Conservation (phyloP, 805 yeast species). For the Candida ponderosae region DNA sequence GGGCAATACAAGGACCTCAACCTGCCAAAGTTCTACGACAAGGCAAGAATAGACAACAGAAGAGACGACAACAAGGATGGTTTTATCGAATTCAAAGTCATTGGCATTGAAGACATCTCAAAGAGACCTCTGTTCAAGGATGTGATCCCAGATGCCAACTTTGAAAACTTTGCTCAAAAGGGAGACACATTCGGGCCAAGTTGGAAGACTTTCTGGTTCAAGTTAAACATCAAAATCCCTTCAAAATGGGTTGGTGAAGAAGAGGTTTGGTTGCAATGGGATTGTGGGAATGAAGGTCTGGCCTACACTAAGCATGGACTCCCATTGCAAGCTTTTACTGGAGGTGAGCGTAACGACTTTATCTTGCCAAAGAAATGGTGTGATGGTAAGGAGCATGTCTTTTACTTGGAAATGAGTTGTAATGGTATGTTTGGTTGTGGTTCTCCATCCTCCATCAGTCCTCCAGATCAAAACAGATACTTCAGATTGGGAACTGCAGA, state of each 20-base stretch:
- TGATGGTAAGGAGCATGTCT: constrained; percentile 45
- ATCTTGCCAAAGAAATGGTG: constrained; percentile 52
- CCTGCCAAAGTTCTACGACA: constrained; percentile 75
- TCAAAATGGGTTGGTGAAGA: constrained; percentile 32
- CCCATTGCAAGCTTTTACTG: constrained; percentile 80
- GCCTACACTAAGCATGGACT: constrained; percentile 59
- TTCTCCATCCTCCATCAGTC: constrained; percentile 47
- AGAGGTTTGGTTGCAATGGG: constrained; percentile 70
- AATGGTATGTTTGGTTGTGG: constrained; percentile 91
- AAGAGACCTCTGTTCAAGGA: constrained; percentile 38
- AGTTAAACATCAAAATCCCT: constrained; percentile 59
- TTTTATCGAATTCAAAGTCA: constrained; percentile 51
- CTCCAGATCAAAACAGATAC: constrained; percentile 66
- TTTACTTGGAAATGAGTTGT: constrained; percentile 85
- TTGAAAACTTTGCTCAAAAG: constrained; percentile 49
- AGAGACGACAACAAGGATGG: constrained; percentile 25
- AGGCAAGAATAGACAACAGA: constrained; percentile 40
- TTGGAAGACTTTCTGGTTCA: constrained; percentile 97
- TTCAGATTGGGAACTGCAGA: constrained; percentile 68
- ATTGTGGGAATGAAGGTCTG: constrained; percentile 79
- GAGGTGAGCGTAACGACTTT: constrained; percentile 73
- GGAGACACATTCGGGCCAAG: constrained; percentile 88
- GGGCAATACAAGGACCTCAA: constrained; percentile 71
- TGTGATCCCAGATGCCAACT: constrained; percentile 17
- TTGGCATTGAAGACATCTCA: constrained; percentile 57